Conservation (phyloP, 768 basidiomycete genomes). For the Filobasidium floriforme region DNA sequence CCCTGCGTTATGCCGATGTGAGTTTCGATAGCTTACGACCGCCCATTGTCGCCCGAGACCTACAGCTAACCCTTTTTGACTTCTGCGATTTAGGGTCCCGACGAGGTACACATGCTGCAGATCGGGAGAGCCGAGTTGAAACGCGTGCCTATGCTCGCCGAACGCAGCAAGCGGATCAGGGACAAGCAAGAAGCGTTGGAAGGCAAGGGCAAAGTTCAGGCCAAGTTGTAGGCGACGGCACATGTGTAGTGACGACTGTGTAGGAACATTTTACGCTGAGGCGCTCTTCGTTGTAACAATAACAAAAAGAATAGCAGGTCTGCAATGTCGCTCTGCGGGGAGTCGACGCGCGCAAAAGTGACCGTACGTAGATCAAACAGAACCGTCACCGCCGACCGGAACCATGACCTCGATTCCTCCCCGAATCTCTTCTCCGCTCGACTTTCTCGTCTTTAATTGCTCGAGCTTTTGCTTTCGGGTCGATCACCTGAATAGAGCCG, state of each 20-base stretch:
- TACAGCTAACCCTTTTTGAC: constrained; percentile 16
- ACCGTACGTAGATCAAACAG: too few species aligned
- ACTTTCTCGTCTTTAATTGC: constrained; percentile 30
- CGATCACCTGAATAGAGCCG: constrained; percentile 35
- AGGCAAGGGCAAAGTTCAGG: neutral
- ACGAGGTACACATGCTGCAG: constrained; percentile 86
- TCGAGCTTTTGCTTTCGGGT: constrained; percentile 42
- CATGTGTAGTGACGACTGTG: too few species aligned
- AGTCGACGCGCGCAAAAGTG: too few species aligned
- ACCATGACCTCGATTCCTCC: neutral
- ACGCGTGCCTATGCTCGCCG: constrained; percentile 57
- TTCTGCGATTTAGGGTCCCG: constrained; percentile 32
- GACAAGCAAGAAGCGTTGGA: constrained; percentile 18
- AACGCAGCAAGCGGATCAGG: constrained; percentile 25
- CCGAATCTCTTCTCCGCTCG: neutral
- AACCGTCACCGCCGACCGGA: neutral
- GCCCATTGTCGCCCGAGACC: neutral
- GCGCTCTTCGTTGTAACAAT: too few species aligned
- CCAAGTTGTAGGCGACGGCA: neutral
- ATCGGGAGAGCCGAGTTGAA: constrained; percentile 82
- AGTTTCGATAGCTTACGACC: constrained; percentile 10
- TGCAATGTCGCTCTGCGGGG: too few species aligned
- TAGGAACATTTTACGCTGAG: too few species aligned
- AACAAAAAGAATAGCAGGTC: too few species aligned
- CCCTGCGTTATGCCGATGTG: constrained; percentile 58